Evolutionary conservation across 768 basidiomycete genomes (phyloP), one percentile per base, ranked within the genome.

Genomic region (Rhizopogon salebrosus): DNA sequence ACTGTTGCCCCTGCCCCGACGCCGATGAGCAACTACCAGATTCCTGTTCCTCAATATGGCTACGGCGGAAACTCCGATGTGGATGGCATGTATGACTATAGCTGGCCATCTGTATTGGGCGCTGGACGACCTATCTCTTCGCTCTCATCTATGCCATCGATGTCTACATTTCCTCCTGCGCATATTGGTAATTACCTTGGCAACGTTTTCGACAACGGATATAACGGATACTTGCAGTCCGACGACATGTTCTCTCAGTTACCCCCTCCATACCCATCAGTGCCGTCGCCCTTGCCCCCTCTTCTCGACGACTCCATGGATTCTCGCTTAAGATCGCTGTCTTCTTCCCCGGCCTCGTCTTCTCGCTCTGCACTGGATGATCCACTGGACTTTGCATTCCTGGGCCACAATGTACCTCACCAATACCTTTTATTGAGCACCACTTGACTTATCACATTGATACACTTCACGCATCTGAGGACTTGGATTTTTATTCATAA

Each of bases 341-440:
- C 54, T 29, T 60, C 63, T 41, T 62, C 64, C 6, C 63, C 64
- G 35, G 55, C 57, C 22, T 67, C 70, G 29, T 57, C 51, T 18
- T 58, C 57, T 52, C 29, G 62, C 53, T 60, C 60, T 41, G 14
- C 52, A 20, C 46, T 64, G 6, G 56, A 58, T 53, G 42, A 54
- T 42, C 54, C 51, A 3, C 29, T 51, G 23, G 54, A 59, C 16
- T 54, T 46, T 36, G 26, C 50, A 6, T 54, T 59, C 26, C 49
- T 51, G 18, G 24, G 48, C 16, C 51, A 41, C 29, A 50, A 53
- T 38, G 39, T 27, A 54, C 43, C 56, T 3, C 55, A 62, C 22
- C 55, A 56, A 13, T 36, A 45, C 7, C 51, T 58, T 39, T n/a
- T 54, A 14, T 55, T 68, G 40, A 35, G 49, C 20, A 51, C 42